Evolutionary conservation across 108 stramenopile genomes (phyloP).

Genomic region (Skeletonema grethae): DNA sequence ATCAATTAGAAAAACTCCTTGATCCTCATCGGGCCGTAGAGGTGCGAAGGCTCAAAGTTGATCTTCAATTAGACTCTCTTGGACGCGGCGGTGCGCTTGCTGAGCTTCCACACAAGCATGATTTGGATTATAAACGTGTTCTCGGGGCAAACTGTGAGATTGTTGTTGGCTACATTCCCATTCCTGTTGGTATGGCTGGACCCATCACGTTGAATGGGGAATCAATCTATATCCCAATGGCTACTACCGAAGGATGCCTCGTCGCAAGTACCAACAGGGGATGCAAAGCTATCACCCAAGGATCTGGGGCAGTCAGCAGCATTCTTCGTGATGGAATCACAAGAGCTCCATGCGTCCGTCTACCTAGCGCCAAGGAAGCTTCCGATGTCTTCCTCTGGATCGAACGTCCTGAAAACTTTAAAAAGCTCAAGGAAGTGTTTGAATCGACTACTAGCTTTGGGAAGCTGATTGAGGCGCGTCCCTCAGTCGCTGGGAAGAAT

Average conservation of each 20-base stretch:
- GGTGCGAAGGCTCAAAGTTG: constrained; percentile 85
- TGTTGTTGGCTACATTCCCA: constrained; percentile 95
- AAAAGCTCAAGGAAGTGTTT: constrained; percentile 86
- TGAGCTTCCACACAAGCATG: constrained; percentile 69
- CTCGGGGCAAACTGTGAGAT: constrained; percentile 98
- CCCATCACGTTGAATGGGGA: constrained; percentile 91
- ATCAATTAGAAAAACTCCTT: constrained; percentile 93
- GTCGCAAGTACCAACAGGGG: constrained; percentile 97
- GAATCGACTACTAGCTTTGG: constrained; percentile 98
- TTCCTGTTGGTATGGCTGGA: constrained; percentile 96
- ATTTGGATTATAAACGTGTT: constrained; percentile 89
- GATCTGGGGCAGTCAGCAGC: constrained; percentile 73
- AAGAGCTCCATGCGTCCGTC: constrained; percentile 93
- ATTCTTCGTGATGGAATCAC: constrained; percentile 97
- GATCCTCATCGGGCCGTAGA: constrained; percentile 90
- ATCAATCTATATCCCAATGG: constrained; percentile 95
- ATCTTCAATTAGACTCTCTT: constrained; percentile 60
- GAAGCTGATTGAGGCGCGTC: constrained; percentile 70
- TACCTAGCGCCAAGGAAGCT: constrained; percentile 87
- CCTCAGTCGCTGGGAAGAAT: constrained; percentile 94
- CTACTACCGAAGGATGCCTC: constrained; percentile 98
- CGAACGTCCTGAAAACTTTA: constrained; percentile 83
- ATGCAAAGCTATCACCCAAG: constrained; percentile 92
- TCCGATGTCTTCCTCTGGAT: constrained; percentile 90
- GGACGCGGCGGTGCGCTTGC: constrained; percentile 54